Conservation (phyloP, 2,329 filamentous ascomycete species). For the Chalaropsis thielavioides region DNA sequence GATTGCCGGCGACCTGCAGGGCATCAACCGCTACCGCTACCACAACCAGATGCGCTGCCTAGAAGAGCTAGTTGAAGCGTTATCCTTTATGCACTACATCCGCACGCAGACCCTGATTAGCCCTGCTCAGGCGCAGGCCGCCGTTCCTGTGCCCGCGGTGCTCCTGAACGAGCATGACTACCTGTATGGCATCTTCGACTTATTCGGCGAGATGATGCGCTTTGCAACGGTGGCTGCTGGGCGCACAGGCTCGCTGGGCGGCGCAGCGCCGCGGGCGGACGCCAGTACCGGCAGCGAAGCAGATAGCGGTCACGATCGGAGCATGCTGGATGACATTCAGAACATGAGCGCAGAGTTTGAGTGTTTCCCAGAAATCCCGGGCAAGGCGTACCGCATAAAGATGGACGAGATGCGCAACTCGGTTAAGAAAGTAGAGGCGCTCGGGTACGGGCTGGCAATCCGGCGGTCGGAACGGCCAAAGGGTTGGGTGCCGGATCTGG, state of each 20-base stretch:
- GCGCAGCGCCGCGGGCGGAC: conserved; percentile 20
- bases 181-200: conserved; percentile 77
- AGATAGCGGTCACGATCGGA: conserved; percentile 26
- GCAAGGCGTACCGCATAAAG: conserved; percentile 56
- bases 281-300: neutral
- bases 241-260: conserved; percentile 45
- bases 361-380: conserved; percentile 46
- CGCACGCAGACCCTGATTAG: conserved; percentile 60
- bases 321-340: conserved; percentile 69
- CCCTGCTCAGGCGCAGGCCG: conserved; percentile 41
- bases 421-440: conserved; percentile 84
- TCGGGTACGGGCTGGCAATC: conserved; percentile 77
- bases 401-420: conserved; percentile 73
- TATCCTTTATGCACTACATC: conserved; percentile 81
- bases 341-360: conserved; percentile 64
- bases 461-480: conserved; percentile 77
- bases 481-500: conserved; percentile 77
- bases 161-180: conserved; percentile 66
- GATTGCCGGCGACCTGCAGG: conserved; percentile 59
- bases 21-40: conserved; percentile 73
- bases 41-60: conserved; percentile 65
- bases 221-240: conserved; percentile 85
- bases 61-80: conserved; percentile 87
- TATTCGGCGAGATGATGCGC: conserved; percentile 92
- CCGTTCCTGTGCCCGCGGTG: conserved; percentile 32